Evolutionary conservation across 257 asterid species (phyloP), one percentile per base, ranked within the genome.

Genomic region (Nicotiana undulata): DNA sequence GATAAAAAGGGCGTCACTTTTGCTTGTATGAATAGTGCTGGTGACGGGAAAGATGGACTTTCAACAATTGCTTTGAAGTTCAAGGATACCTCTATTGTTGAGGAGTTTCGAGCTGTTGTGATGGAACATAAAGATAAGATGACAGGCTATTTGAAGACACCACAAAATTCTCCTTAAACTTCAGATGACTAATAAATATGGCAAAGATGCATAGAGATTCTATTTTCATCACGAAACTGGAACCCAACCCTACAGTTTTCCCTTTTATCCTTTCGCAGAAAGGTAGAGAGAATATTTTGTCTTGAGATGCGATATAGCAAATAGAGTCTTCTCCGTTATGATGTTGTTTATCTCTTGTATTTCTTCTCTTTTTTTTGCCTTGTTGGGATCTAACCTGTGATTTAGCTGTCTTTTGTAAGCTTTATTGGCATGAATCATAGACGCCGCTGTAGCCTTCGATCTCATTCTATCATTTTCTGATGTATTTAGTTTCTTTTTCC

Each of bases 1-100:
- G 98, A 95, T 52, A 95, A 95, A 89, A 95, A 88, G 58, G 99
- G 98, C 12, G 67, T 95, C 85, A 93, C 98, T 0, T 95, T 93
- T 81, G 97, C 97, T 55, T 93, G 99, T 34, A 85, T 94, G 80
- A 95, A 95, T 67, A 93, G 94, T 74, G 89, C 89, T 12, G 82
- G 84, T 79, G 98, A 93, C 58, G 94, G 92, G 78, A 91, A 89
- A 82, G 90, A 83, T 9, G 87, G 95, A 6, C 93, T 95, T 55
- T 90, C 96, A 37, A 95, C 99, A 34, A 82, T 89, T 83, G 98
- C 99, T 51, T 87, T 95, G 90, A 93, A 91, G 87, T 92, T 95
- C 83, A 95, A 85, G 86, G 98, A 92, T 83, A 86, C 91, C 79
- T 84, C 95, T 34, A 79, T 85, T 31, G 95, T 89, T 58, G 96